phyloP scores from a whole-genome alignment of 2,329 filamentous ascomycete genomes.

The Pyricularia grisea region DNA sequence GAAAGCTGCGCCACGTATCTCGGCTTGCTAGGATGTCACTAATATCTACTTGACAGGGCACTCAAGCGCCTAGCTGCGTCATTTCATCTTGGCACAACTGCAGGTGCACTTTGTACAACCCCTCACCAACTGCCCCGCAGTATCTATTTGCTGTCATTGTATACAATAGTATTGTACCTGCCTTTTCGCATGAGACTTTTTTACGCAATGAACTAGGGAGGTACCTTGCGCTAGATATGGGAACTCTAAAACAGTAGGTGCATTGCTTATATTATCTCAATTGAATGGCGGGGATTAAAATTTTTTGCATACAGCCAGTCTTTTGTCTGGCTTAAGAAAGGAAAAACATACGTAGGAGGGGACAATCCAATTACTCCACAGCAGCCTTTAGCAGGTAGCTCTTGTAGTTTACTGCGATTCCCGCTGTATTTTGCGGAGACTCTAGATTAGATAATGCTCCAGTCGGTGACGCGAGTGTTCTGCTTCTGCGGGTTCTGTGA shows the following conservation, averaged over 20 bases:
- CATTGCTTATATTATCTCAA: not conserved
- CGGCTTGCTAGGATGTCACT: no score
- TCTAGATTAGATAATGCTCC: not conserved
- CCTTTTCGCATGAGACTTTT: not conserved
- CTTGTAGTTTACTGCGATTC: not conserved
- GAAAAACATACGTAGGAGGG: not conserved
- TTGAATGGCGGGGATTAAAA: not conserved
- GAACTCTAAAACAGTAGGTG: not conserved
- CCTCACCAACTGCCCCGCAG: not conserved
- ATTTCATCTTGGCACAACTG: not conserved
- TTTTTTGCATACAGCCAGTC: not conserved
- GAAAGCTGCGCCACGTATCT: not conserved
- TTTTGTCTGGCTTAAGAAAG: not conserved
- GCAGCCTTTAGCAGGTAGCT: not conserved
- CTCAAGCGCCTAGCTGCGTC: not conserved
- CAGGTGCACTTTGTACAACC: not conserved
- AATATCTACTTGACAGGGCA: not conserved
- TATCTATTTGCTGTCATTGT: not conserved
- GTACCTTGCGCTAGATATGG: not conserved
- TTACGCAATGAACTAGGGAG: no score
- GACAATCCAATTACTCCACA: not conserved
- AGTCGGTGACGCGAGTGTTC: not conserved
- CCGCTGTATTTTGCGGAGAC: not conserved
- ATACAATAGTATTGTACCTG: not conserved
- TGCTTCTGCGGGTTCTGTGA: not conserved